Evolutionary conservation across 108 stramenopile genomes (phyloP).

Genomic region (Cyclotella sp.): DNA sequence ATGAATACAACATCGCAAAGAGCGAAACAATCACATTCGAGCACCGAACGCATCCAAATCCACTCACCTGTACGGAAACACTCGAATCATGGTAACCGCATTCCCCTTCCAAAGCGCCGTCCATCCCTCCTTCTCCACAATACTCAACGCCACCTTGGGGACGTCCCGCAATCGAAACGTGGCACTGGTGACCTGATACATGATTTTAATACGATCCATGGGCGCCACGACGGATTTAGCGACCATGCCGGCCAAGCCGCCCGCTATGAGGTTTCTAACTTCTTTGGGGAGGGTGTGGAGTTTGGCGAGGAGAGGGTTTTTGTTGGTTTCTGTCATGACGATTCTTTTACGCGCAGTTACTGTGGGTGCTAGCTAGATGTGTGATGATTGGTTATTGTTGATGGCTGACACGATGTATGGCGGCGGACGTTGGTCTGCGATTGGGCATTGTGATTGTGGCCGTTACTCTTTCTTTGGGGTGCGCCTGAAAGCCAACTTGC

Average conservation of each 20-base stretch:
- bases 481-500: too few species aligned
- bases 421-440: too few species aligned
- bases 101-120: conserved; percentile 95
- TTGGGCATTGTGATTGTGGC: too few species aligned
- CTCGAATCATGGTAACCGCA: conserved; percentile 94
- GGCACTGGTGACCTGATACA: conserved; percentile 84
- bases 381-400: too few species aligned
- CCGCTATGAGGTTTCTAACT: conserved; percentile 75
- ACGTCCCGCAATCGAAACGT: conserved; percentile 73
- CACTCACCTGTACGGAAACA: conserved; percentile 89
- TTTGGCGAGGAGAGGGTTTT: background rate
- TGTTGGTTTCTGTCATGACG: background rate
- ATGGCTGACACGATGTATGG: too few species aligned
- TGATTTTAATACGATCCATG: conserved; percentile 89
- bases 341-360: background rate
- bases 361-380: too few species aligned
- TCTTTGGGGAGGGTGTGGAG: conserved; percentile 68
- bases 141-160: conserved; percentile 66
- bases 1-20: too few species aligned
- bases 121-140: conserved; percentile 82
- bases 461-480: too few species aligned
- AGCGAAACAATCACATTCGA: too few species aligned
- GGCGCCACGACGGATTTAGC: conserved; percentile 92
- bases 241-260: conserved; percentile 87
- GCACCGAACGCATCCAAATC: too few species aligned